Base-by-base conservation (phyloP, 1,139 yeast genomes). In the Komagataea norvegica region DNA sequence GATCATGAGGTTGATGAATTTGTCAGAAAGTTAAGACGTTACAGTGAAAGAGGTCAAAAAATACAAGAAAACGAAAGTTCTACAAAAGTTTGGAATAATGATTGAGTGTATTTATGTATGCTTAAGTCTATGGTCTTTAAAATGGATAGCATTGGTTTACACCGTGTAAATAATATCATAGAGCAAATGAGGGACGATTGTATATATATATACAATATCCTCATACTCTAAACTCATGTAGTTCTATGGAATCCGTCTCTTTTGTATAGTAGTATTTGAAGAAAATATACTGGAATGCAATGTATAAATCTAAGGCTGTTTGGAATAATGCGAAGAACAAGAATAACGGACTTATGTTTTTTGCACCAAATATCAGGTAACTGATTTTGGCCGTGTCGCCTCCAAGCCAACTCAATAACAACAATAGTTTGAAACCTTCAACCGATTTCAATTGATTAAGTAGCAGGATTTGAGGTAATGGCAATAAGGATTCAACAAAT, bases 391-490 rank as follows among this genome's bases (percentile, higher is more conserved):
- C 74, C 32, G 81, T 64, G 61, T 88, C 96, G 36, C 96, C 96
- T 43, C 91, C 81, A 8, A 88, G 65, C 96, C 96, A 88, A 51
- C 91, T 81, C 22, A 86, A 63, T 33, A 88, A 59, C 35, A 88
- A 64, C 25, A 89, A 74, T 32, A 80, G 66, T 51, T 88, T 81
- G 62, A 88, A 87, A 45, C 91, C 91, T 48, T 81, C 81, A 6
- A 83, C 78, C 1, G 86, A 75, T 49, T 78, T 76, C 21, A 85
- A 59, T 42, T 89, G 68, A 54, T 78, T 72, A 39, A 86, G 72
- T 42, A 86, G 65, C 23, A 89, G 64, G 34, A 88, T 85, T 59
- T 88, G 96, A 0, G 96, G 96, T 36, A 88, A 64, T 3, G 96
- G 96, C 41, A 88, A 65, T 17, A 85, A 64, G n/a, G 91, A 78